phyloP scores from a whole-genome alignment of 108 stramenopile species.

The Nitzschia putrida region DNA sequence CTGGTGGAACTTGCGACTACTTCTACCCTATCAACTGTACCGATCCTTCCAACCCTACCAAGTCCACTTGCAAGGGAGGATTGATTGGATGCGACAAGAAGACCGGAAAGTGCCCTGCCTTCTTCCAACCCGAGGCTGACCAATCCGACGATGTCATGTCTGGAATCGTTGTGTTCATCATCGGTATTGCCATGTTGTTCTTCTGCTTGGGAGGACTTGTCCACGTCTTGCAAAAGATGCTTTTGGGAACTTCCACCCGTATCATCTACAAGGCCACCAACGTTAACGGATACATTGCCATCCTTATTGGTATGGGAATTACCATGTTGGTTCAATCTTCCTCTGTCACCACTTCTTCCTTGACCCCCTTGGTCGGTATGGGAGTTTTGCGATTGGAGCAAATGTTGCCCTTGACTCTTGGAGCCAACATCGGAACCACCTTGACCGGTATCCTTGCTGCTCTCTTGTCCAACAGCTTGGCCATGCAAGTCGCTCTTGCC shows the following conservation, averaged over 20 bases:
- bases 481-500: slow-evolving; percentile 77
- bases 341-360: slow-evolving; percentile 74
- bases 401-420: slow-evolving; percentile 79
- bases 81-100: slow-evolving; percentile 71
- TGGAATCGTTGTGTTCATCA: slow-evolving; percentile 70
- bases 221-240: slow-evolving; percentile 71
- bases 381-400: slow-evolving; percentile 62
- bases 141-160: slow-evolving; percentile 64
- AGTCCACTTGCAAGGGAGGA: slow-evolving; percentile 63
- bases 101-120: slow-evolving; percentile 64
- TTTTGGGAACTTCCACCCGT: slow-evolving; percentile 75
- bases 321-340: slow-evolving; percentile 84
- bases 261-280: slow-evolving; percentile 87
- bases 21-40: slow-evolving; percentile 71
- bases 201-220: slow-evolving; percentile 81
- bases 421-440: slow-evolving; percentile 86
- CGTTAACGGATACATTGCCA: slow-evolving; percentile 81
- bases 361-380: slow-evolving; percentile 82
- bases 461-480: slow-evolving; percentile 57
- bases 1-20: slow-evolving; percentile 50
- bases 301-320: slow-evolving; percentile 74
- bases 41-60: slow-evolving; percentile 42
- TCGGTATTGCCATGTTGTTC: slow-evolving; percentile 70
- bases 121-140: slow-evolving; percentile 71
- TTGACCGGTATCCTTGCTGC: slow-evolving; percentile 71